Evolutionary conservation across 73 alveolate genomes (phyloP).

Genomic region (Effrenium voratum): DNA sequence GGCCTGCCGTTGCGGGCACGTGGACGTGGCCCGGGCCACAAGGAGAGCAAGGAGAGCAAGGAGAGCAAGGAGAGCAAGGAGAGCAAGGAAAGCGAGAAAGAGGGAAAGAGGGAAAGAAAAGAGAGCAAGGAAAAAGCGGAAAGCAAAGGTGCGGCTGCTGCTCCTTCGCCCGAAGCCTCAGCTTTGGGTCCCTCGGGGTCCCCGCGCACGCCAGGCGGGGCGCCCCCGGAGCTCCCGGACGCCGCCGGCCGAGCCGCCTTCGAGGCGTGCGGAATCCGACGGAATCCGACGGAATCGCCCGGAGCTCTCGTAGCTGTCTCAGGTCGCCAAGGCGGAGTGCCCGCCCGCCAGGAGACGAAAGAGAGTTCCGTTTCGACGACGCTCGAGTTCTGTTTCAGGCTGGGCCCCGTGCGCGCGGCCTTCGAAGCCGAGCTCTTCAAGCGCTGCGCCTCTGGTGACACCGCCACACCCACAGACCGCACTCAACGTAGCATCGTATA

Average conservation of each 20-base stretch:
- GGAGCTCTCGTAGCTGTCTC: not conserved
- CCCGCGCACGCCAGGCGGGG: not conserved
- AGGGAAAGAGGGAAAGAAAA: not conserved
- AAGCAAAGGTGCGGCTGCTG: conserved; percentile 1
- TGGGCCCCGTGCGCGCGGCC: conserved; percentile 18
- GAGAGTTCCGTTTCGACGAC: not conserved
- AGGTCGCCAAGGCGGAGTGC: conserved; percentile 37
- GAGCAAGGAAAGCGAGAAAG: not conserved
- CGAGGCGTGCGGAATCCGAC: not conserved
- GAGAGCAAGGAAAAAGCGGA: not conserved
- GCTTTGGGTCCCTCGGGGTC: not conserved
- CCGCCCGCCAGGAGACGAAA: not conserved
- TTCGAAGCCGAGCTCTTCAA: conserved; percentile 61
- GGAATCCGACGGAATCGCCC: not conserved
- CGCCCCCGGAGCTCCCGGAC: conserved; percentile 17
- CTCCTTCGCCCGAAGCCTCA: not conserved
- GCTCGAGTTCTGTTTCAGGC: not conserved
- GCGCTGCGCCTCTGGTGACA: conserved; percentile 53
- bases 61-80: not conserved
- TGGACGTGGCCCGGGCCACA: conserved; percentile 1
- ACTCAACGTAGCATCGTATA: too few species aligned
- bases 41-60: not conserved
- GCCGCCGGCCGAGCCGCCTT: conserved; percentile 7
- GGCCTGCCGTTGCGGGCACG: conserved; percentile 56
- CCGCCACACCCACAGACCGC: not conserved